Evolutionary conservation across 2,329 filamentous ascomycete species (phyloP), one percentile per base, ranked within the genome.

Genomic region (Colletotrichum euphorbiae): DNA sequence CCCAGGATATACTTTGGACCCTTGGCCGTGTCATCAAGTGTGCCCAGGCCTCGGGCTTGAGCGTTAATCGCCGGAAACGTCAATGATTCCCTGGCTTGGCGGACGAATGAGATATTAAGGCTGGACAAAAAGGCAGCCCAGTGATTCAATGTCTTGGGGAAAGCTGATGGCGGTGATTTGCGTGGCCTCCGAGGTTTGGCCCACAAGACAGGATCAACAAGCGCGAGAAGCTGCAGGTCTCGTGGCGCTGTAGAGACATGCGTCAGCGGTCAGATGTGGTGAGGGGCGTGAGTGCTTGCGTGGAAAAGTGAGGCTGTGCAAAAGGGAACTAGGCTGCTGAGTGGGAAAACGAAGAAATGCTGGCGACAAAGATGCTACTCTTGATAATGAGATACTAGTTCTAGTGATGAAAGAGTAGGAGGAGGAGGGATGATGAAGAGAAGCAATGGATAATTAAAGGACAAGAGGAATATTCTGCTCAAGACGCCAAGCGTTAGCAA

Each of bases 251-350:
- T 51, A 12, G 45, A 55, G 24, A 38, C 33, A 36, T 36, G 61
- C 62, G 67, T 57, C 60, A 56, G 62, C 43, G 43, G 56, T 59
- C 56, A 59, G 28, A 17, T 38, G 42, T 38, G 19, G 42, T 67
- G 50, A 33, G 40, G 33, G 6, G 48, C 60, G 66, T 42, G 43
- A 50, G 48, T 67, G 67, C 67, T 71, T 71, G 69, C 69, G 69
- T 71, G 54, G 67, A 64, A 63, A n/a, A 52, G 19, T 43, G 67
- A 70, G 69, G 69, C 69, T 62, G 69, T 64, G 69, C 58, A 24
- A 71, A 31, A 8, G 24, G 8, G 38, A 31, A 24, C 67, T 67
- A 62, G 61, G 61, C 57, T 36, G 46, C 36, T 9, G 51, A 40
- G 24, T 40, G 19, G 52, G 48, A 51, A n/a, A 9, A 33, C 50